Evolutionary conservation across 169 alveolate genomes (phyloP), one percentile per base, ranked within the genome.

Genomic region (Blepharisma undulans): DNA sequence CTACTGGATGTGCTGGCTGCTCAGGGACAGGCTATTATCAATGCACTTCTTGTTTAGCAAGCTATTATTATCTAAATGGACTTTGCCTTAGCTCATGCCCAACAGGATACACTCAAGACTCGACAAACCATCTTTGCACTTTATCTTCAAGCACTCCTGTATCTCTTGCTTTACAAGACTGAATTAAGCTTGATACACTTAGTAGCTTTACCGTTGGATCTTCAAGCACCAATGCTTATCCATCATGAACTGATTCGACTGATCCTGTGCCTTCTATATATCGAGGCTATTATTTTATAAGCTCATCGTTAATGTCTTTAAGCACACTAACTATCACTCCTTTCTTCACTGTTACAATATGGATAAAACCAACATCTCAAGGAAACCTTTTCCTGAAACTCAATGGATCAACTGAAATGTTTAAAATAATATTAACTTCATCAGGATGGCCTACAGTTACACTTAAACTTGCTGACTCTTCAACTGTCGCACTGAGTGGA

Each of bases 231-330:
- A n/a, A n/a, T n/a, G n/a, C n/a, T n/a, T n/a, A n/a, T n/a, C n/a
- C n/a, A n/a, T n/a, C n/a, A n/a, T n/a, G n/a, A n/a, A n/a, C n/a
- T n/a, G n/a, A n/a, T n/a, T n/a, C n/a, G n/a, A n/a, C n/a, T n/a
- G n/a, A n/a, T n/a, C n/a, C n/a, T n/a, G n/a, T n/a, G n/a, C n/a
- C n/a, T n/a, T n/a, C 84, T 29, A 76, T 18, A 21, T 12, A 14
- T 76, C 84, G 84, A 18, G 84, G 84, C 18, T 76, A 76, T 76
- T 76, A 76, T 76, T 76, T 76, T 25, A 76, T 12, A 25, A 32
- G 84, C 18, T 14, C 84, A 21, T 76, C 84, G 18, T 76, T 18
- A 12, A 76, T 76, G 84, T n/a, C 25, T 66, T 21, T 18, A 21
- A 66, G 21, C 76, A n/a, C 76, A 21, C 76, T 66, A 21, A 66